Evolutionary conservation across 345 rosid genomes (phyloP).

Genomic region (Citrus trifoliata): DNA sequence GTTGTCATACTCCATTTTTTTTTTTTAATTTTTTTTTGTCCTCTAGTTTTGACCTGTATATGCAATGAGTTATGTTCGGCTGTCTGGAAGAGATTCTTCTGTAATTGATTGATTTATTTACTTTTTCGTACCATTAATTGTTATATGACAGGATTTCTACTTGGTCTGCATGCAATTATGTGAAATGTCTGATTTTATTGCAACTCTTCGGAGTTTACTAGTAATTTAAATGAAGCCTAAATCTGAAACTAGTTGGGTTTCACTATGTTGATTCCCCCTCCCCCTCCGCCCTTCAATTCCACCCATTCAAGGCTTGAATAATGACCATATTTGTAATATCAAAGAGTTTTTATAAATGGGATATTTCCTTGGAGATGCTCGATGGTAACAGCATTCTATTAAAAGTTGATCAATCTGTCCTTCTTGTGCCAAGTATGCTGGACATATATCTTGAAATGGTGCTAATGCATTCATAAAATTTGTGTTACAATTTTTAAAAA

Average conservation of each 20-base stretch:
- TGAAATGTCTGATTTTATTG: not conserved
- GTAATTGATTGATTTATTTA: not conserved
- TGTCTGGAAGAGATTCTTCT: not conserved
- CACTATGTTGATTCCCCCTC: too few species aligned
- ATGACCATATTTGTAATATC: not conserved
- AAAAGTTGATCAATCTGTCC: not conserved
- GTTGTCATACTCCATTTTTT: not conserved
- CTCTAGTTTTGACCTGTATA: not conserved
- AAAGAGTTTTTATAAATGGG: not conserved
- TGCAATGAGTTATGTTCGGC: not conserved
- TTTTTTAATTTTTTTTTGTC: not conserved
- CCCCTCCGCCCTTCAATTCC: not conserved
- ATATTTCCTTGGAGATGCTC: not conserved
- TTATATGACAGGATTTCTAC: not conserved
- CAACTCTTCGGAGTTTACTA: not conserved
- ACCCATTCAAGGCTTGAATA: not conserved
- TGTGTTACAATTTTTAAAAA: not conserved
- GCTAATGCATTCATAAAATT: not conserved
- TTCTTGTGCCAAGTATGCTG: not conserved
- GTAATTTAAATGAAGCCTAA: not conserved
- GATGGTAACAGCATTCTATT: not conserved
- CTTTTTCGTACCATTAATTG: not conserved
- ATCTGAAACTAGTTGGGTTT: not conserved
- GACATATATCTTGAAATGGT: not conserved
- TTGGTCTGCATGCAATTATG: not conserved